phyloP scores from a whole-genome alignment of 805 yeast genomes.

The Dipodascus geniculatus region DNA sequence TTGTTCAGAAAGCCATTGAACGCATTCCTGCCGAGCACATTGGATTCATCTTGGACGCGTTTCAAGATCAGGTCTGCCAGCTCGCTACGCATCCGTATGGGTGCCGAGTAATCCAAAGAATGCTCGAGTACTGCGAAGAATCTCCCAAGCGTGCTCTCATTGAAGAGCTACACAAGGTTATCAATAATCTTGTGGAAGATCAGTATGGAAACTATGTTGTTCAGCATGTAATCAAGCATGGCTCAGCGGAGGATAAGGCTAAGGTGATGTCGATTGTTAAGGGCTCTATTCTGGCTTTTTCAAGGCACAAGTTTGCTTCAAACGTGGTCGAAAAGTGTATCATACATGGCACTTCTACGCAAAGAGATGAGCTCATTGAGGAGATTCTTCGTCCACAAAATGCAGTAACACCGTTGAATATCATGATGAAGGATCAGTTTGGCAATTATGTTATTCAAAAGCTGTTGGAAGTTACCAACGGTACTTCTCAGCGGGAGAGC shows the following conservation, averaged over 20 bases:
- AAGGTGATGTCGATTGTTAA: conserved; percentile 56
- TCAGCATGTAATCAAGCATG: conserved; percentile 86
- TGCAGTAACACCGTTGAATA: conserved; percentile 44
- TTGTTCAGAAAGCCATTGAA: conserved; percentile 90
- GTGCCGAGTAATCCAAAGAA: conserved; percentile 89
- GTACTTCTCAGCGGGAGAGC: conserved; percentile 46
- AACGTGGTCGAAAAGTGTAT: conserved; percentile 95
- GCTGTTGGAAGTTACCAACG: conserved; percentile 70
- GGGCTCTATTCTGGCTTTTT: conserved; percentile 62
- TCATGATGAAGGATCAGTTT: conserved; percentile 96
- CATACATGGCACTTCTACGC: conserved; percentile 51
- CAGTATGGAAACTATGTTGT: conserved; percentile 97
- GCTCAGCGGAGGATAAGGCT: conserved; percentile 45
- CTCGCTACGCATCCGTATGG: conserved; percentile 95
- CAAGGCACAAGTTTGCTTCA: conserved; percentile 96
- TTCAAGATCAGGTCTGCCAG: conserved; percentile 56
- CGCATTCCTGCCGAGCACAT: conserved; percentile 60
- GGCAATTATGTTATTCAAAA: conserved; percentile 97
- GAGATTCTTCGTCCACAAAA: conserved; percentile 35
- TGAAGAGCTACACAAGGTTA: conserved; percentile 57
- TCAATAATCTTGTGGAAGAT: conserved; percentile 75
- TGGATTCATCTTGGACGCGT: conserved; percentile 59
- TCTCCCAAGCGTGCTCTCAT: conserved; percentile 59
- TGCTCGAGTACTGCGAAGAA: conserved; percentile 63
- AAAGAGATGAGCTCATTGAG: conserved; percentile 50